Percentiles rank a stretch among this genome's conserved stretches.
phyloP scores from a whole-genome alignment of 345 rosid species.

The Lumnitzera littorea region DNA sequence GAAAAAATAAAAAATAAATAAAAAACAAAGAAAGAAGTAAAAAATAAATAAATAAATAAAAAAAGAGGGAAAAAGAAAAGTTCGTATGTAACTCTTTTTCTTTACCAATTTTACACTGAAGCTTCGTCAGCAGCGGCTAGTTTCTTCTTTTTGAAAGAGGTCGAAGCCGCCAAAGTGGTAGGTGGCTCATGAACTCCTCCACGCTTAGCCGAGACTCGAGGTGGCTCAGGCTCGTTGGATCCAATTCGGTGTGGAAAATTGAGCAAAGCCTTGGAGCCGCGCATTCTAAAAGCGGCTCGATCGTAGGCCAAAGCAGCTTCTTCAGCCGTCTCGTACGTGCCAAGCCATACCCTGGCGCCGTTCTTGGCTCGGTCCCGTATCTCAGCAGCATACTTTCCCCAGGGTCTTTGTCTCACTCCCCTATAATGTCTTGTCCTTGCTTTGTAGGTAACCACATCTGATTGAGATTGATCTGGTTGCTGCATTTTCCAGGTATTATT shows the following conservation, averaged over 20 bases:
- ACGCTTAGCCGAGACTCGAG: slow-evolving; percentile 3
- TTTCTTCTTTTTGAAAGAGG: no score
- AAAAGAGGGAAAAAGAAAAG: no score
- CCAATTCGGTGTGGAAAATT: slow-evolving; percentile 21
- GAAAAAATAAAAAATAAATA: no score
- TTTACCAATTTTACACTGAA: no score
- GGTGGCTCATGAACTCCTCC: background rate
- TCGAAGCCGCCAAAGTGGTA: no score
- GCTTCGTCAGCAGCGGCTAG: no score
- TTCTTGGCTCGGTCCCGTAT: slow-evolving; percentile 26
- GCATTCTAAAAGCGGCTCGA: slow-evolving; percentile 29
- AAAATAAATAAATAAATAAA: no score
- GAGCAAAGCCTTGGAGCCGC: slow-evolving; percentile 12
- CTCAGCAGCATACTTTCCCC: slow-evolving; percentile 35
- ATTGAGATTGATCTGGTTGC: background rate
- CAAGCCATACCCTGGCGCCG: slow-evolving; percentile 32
- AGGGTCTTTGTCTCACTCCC: slow-evolving; percentile 29
- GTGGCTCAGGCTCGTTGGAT: slow-evolving; percentile 1
- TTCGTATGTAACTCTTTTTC: no score
- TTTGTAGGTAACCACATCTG: slow-evolving; percentile 8
- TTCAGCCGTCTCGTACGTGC: slow-evolving; percentile 30
- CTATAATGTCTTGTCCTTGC: slow-evolving; percentile 31
- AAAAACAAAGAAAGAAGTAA: no score
- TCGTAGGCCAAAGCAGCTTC: slow-evolving; percentile 31
- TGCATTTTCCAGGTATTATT: background rate